phyloP scores from a whole-genome alignment of 345 rosid genomes.

The Hevea brasiliensis region DNA sequence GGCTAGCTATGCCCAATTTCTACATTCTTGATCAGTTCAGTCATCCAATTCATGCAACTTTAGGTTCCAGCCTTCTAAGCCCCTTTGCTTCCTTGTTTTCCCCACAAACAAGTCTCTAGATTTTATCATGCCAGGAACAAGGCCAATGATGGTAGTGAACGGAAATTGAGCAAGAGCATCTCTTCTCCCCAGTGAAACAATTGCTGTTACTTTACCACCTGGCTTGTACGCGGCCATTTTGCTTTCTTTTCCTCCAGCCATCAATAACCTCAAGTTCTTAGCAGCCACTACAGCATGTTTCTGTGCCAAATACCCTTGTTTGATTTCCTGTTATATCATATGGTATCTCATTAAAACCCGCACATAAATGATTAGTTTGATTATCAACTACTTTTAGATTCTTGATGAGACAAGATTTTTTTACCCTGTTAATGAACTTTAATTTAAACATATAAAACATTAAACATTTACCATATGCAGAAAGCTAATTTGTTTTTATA shows the following conservation, averaged over 20 bases:
- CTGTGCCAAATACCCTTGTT: slow-evolving; percentile 78
- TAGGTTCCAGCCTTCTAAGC: slow-evolving; percentile 21
- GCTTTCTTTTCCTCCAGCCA: slow-evolving; percentile 50
- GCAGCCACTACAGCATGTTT: slow-evolving; percentile 59
- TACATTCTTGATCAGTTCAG: background rate
- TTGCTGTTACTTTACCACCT: slow-evolving; percentile 36
- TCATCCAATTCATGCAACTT: background rate
- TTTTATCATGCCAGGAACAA: slow-evolving; percentile 76
- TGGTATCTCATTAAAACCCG: background rate
- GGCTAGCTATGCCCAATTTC: background rate
- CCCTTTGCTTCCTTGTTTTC: slow-evolving; percentile 57
- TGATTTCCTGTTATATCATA: slow-evolving; percentile 53
- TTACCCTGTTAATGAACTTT: background rate
- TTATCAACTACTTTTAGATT: background rate
- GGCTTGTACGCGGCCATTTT: slow-evolving; percentile 58
- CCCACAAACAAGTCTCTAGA: slow-evolving; percentile 73
- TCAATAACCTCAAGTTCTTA: slow-evolving; percentile 66
- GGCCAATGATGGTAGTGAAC: slow-evolving; percentile 53
- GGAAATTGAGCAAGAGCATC: slow-evolving; percentile 77
- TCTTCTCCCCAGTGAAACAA: slow-evolving; percentile 76
- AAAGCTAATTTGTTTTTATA: background rate
- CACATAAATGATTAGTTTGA: background rate
- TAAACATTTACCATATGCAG: background rate
- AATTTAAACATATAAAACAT: too few species aligned
- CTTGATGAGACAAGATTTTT: background rate